Evolutionary conservation across 2,329 filamentous ascomycete genomes (phyloP), one percentile per base, ranked within the genome.

Genomic region (Fusarium continuum): DNA sequence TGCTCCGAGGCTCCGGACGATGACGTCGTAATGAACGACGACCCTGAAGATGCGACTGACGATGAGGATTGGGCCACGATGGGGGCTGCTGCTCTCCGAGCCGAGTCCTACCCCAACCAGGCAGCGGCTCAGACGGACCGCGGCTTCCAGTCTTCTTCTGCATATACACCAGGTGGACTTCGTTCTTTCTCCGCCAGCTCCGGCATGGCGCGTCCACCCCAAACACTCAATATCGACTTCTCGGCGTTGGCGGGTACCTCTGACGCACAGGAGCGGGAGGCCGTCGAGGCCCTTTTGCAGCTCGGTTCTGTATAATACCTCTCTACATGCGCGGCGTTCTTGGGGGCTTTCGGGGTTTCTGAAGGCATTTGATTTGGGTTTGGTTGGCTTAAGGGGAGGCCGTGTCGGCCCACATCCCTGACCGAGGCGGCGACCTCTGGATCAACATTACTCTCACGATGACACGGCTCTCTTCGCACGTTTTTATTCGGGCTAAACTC

Each of bases 41-140:
- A 96, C 72, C 87, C 91, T 59, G 89, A 91, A 66, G 92, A 97
- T 73, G 85, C 91, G 57, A 98, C 95, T 20, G 95, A 98, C 74
- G 92, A 97, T 74, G 94, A 98, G 77, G 93, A 98, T 77, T 97
- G 94, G 93, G 92, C 91, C 40, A 88, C 91, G 47, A 90, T 97
- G 61, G 94, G 93, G 50, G 92, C 93, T 25, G 92, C 91, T 50
- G 91, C 92, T 65, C 84, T 97, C 68, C 88, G 93, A 65, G 85
- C 86, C 56, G 83, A 84, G 43, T 89, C 86, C 7, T 88, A 88
- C 70, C 82, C 84, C 50, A 83, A 78, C 70, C 84, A 81, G 68
- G 80, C 75, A 8, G 79, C 82, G 51, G 78, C 88, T 83, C 76
- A 85, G 78, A 79, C 87, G 76, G 72, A 79, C 79, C 71, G 76